These are phyloP conservation scores for Scleroderma citrinum DNA, from an alignment of 768 basidiomycete species.

Conservation along the genomic window DNA sequence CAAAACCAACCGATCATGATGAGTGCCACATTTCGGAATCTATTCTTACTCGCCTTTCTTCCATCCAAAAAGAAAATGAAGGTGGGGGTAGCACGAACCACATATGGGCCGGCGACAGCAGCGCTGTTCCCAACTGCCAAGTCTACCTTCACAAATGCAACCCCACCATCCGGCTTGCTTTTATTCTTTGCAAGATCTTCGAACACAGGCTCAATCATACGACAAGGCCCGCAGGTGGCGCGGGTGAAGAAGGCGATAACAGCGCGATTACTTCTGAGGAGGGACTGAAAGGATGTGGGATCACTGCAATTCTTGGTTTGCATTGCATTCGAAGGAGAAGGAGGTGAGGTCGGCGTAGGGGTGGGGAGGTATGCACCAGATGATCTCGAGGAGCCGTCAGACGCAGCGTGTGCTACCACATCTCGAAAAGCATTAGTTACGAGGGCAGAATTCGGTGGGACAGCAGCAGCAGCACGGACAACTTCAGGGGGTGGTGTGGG, in stretches of 20 bases:
- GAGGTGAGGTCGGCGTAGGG: slow-evolving; percentile 14
- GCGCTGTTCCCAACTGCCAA: slow-evolving; percentile 60
- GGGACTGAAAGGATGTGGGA: slow-evolving; percentile 59
- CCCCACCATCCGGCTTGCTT: slow-evolving; percentile 37
- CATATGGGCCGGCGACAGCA: slow-evolving; percentile 54
- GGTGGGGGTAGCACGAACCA: slow-evolving; percentile 76
- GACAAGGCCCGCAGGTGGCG: slow-evolving; percentile 70
- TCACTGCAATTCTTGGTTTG: slow-evolving; percentile 66
- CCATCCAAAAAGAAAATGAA: slow-evolving; percentile 85
- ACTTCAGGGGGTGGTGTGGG: slow-evolving; percentile 26
- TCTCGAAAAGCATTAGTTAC: slow-evolving; percentile 51
- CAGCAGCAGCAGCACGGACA: slow-evolving; percentile 21
- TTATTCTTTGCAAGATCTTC: slow-evolving; percentile 70
- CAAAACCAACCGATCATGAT: background rate
- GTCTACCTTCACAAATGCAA: slow-evolving; percentile 84
- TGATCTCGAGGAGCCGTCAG: slow-evolving; percentile 10
- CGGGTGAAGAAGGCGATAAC: slow-evolving; percentile 82
- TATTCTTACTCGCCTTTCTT: slow-evolving; percentile 46
- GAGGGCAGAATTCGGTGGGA: slow-evolving; percentile 42
- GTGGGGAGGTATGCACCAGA: slow-evolving; percentile 13
- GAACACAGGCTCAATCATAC: slow-evolving; percentile 79
- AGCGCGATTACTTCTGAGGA: slow-evolving; percentile 61
- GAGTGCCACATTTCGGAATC: background rate
- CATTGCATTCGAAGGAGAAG: slow-evolving; percentile 33
- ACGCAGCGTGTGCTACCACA: slow-evolving; percentile 46